Percentiles rank a stretch among this genome's conserved stretches.
These are phyloP conservation scores for Podospora anserina DNA, from an alignment of 495 filamentous ascomycete genomes.

Conservation along the genomic window DNA sequence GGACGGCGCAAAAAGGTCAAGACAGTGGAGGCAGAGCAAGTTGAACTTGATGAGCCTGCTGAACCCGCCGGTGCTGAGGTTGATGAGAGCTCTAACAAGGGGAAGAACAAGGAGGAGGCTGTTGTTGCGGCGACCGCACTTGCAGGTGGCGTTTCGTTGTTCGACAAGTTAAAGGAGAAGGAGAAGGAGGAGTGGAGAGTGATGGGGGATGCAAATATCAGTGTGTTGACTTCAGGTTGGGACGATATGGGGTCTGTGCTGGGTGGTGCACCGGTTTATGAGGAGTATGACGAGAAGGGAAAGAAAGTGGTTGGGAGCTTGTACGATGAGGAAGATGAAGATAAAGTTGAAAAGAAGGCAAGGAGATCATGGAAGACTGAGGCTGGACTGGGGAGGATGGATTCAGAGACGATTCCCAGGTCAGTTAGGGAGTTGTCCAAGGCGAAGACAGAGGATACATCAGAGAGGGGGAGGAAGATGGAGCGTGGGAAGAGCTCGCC, in stretches of 20 bases:
- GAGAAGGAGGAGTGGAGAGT: constrained; percentile 5
- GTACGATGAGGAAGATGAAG: constrained; percentile 24
- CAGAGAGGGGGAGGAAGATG: constrained; percentile 12
- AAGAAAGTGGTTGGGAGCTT: constrained; percentile 14
- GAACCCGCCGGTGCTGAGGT: constrained; percentile 10
- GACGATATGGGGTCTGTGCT: not conserved
- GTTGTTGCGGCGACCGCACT: not conserved
- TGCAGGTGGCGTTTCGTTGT: not conserved
- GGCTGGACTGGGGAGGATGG: constrained; percentile 28
- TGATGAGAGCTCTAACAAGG: not conserved
- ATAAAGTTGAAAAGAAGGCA: constrained; percentile 13
- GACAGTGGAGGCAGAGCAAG: constrained; percentile 25
- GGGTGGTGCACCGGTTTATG: not conserved
- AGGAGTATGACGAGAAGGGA: not conserved
- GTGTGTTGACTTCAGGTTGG: not conserved
- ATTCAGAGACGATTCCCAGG: constrained; percentile 37
- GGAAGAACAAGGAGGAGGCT: constrained; percentile 2
- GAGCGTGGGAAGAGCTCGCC: constrained; percentile 20
- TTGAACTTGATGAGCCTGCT: constrained; percentile 15
- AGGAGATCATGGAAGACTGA: not conserved
- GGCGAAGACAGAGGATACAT: constrained; percentile 7
- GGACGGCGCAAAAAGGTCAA: constrained; percentile 37
- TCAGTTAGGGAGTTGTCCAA: constrained; percentile 20
- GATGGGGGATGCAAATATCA: not conserved
- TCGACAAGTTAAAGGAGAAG: not conserved